These are phyloP conservation scores for Sclerotinia glacialis DNA, from an alignment of 2,329 filamentous ascomycete genomes.

Conservation along the genomic window DNA sequence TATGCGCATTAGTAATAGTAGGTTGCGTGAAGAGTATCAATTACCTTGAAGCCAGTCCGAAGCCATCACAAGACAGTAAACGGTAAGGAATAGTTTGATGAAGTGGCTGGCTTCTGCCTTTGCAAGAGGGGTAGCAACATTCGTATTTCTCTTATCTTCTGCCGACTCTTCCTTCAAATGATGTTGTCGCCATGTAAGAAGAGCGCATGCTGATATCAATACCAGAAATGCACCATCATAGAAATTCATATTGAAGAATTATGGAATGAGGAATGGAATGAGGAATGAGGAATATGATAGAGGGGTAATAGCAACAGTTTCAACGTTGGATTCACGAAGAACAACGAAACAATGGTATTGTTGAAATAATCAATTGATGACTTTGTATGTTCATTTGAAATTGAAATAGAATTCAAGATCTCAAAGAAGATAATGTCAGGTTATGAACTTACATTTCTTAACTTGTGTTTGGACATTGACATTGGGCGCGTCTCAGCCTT, in stretches of 20 bases:
- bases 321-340: neutral
- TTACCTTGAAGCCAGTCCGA: conserved; percentile 53
- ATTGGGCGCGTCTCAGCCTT: neutral
- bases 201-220: conserved; percentile 32
- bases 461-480: conserved; percentile 1
- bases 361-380: neutral
- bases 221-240: conserved; percentile 33
- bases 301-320: neutral
- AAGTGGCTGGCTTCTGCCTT: conserved; percentile 35
- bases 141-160: conserved; percentile 27
- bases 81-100: conserved; percentile 41
- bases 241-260: conserved; percentile 30
- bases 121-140: conserved; percentile 29
- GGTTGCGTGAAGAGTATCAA: conserved; percentile 25
- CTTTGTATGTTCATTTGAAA: neutral
- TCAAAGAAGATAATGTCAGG: neutral
- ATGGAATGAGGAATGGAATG: neutral
- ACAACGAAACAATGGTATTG: neutral
- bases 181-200: conserved; percentile 37
- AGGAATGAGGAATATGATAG: neutral
- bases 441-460: conserved; percentile 1
- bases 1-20: conserved; percentile 37
- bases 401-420: neutral
- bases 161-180: conserved; percentile 24
- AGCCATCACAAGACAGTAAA: conserved; percentile 50